These are phyloP conservation scores for Diphasiastrum complanatum DNA, from an alignment of 83 land plant genomes.

Conservation along the genomic window DNA sequence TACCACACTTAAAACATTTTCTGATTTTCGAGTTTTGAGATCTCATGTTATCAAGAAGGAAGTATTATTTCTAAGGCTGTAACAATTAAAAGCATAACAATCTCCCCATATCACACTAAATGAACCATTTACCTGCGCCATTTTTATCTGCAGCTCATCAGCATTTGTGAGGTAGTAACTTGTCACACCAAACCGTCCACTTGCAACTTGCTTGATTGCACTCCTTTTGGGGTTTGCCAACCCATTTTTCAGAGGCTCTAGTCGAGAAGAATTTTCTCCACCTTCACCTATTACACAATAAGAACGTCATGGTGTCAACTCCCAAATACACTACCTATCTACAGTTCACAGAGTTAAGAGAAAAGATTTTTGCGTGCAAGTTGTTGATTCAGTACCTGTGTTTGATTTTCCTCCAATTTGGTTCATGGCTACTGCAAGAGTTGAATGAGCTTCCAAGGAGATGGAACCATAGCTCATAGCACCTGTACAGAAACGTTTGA, in stretches of 20 bases:
- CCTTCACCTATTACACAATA: slow-evolving; percentile 71
- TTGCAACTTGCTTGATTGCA: slow-evolving; percentile 97
- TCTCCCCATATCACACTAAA: not conserved
- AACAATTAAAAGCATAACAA: no score
- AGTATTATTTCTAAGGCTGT: no score
- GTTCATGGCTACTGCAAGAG: slow-evolving; percentile 94
- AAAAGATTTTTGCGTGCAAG: no score
- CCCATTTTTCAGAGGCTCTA: slow-evolving; percentile 86
- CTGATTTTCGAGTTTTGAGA: no score
- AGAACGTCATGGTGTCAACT: no score
- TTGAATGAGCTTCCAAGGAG: slow-evolving; percentile 86
- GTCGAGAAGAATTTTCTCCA: slow-evolving; percentile 82
- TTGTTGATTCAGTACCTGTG: no score
- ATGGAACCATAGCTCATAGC: slow-evolving; percentile 99
- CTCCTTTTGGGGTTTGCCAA: slow-evolving; percentile 84
- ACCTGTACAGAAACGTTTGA: slow-evolving; percentile 94
- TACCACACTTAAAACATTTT: no score
- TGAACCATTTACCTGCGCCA: slow-evolving; percentile 78
- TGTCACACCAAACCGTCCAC: slow-evolving; percentile 99
- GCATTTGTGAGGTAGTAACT: slow-evolving; percentile 95
- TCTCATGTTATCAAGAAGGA: no score
- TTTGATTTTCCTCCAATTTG: slow-evolving; percentile 94
- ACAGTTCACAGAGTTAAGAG: no score
- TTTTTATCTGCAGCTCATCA: slow-evolving; percentile 94
- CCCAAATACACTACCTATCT: no score